Evolutionary conservation across 2,329 filamentous ascomycete genomes (phyloP).

Genomic region (Blumeria graminis): DNA sequence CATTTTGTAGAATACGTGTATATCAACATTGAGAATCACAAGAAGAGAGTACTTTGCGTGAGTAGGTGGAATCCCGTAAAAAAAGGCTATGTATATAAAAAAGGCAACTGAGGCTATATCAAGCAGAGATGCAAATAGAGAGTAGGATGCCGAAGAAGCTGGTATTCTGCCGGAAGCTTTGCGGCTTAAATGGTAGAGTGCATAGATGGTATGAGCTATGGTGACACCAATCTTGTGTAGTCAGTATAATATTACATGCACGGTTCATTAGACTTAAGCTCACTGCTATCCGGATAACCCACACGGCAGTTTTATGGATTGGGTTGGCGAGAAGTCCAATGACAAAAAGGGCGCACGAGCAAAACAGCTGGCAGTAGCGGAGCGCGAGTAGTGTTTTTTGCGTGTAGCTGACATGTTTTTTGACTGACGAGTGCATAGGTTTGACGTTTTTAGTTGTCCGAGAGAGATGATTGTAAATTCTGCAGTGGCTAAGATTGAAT

Average conservation of each 20-base stretch:
- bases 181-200: constrained; percentile 54
- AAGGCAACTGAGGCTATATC: constrained; percentile 35
- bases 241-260: constrained; percentile 5
- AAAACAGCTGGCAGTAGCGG: constrained; percentile 41
- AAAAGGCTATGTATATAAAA: constrained; percentile 28
- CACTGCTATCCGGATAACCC: constrained; percentile 58
- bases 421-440: constrained; percentile 45
- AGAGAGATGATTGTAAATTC: too few relatives aligned
- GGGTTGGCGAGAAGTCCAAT: constrained; percentile 56
- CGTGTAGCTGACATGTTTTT: constrained; percentile 43
- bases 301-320: constrained; percentile 37
- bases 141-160: constrained; percentile 66
- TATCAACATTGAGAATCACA: constrained; percentile 14
- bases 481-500: too few relatives aligned
- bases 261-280: constrained; percentile 12
- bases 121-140: constrained; percentile 54
- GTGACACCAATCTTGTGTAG: constrained; percentile 44
- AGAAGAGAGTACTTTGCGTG: neutral
- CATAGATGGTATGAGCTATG: constrained; percentile 48
- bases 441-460: constrained; percentile 15
- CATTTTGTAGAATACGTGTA: constrained; percentile 33
- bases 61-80: constrained; percentile 9
- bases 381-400: constrained; percentile 46
- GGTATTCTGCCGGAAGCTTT: constrained; percentile 48
- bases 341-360: constrained; percentile 44